phyloP scores from a whole-genome alignment of 2,329 filamentous ascomycete species.

The Ceratocystis harringtonii region DNA sequence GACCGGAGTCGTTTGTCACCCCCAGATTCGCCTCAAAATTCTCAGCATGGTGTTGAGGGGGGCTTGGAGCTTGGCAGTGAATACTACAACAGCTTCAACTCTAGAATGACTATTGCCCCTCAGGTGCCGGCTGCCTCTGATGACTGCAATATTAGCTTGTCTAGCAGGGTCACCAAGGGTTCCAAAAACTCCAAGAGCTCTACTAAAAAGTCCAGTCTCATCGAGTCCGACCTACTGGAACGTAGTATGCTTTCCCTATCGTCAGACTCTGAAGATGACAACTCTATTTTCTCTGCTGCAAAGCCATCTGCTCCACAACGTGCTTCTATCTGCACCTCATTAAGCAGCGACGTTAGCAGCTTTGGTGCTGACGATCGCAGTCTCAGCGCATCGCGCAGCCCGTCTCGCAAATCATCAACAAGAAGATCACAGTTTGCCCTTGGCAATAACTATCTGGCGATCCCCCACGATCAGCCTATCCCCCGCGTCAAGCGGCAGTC shows the following conservation, averaged over 20 bases:
- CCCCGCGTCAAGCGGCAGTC: conserved; percentile 8
- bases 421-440: conserved; percentile 30
- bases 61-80: not conserved
- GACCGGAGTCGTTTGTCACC: not conserved
- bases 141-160: conserved; percentile 37
- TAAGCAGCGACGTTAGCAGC: conserved; percentile 14
- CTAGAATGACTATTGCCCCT: conserved; percentile 7
- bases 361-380: conserved; percentile 14
- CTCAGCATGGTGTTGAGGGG: conserved; percentile 11
- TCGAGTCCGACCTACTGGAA: conserved; percentile 37
- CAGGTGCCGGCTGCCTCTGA: conserved; percentile 12
- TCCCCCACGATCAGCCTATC: conserved; percentile 23
- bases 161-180: conserved; percentile 39
- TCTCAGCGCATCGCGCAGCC: conserved; percentile 7
- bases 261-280: conserved; percentile 41
- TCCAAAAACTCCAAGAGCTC: conserved; percentile 39
- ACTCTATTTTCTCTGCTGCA: conserved; percentile 18
- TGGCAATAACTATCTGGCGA: conserved; percentile 30
- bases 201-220: conserved; percentile 29
- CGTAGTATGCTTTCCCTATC: conserved; percentile 43
- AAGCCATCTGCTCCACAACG: conserved; percentile 14
- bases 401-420: conserved; percentile 24
- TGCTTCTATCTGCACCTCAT: conserved; percentile 15
- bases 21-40: conserved; percentile 18
- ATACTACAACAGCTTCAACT: conserved; percentile 12